Evolutionary conservation across 108 stramenopile genomes (phyloP).

Genomic region (Cyclotella choctawhatcheeana): DNA sequence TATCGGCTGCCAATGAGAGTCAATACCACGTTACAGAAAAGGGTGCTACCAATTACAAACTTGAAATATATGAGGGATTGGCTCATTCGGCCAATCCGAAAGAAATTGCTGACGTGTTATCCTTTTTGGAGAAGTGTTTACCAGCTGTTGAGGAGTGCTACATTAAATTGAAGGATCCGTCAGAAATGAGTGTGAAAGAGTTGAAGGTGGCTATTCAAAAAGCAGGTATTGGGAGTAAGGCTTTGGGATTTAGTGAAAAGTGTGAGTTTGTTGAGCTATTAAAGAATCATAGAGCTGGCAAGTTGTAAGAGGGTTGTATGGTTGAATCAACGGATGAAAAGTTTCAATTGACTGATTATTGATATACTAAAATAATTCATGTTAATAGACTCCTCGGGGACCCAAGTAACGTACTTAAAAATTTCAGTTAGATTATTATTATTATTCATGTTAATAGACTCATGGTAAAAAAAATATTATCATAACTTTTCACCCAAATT

Average conservation of each 20-base stretch:
- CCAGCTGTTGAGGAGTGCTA: constrained; percentile 70
- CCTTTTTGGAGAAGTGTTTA: constrained; percentile 71
- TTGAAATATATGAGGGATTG: constrained; percentile 79
- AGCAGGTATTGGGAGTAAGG: constrained; percentile 76
- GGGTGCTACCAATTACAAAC: constrained; percentile 75
- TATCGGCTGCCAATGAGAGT: constrained; percentile 77
- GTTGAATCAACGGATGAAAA: background rate
- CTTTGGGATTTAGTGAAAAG: constrained; percentile 94
- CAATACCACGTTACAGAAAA: constrained; percentile 48
- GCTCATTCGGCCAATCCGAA: constrained; percentile 80
- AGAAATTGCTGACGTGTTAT: constrained; percentile 69
- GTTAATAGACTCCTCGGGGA: too few species aligned
- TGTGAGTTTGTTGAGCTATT: constrained; percentile 86
- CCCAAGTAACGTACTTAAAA: too few species aligned
- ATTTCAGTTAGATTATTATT: too few species aligned
- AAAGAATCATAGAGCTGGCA: constrained; percentile 72
- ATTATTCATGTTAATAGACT: too few species aligned
- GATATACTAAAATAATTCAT: too few species aligned
- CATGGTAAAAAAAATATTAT: too few species aligned
- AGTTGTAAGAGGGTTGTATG: constrained; percentile 11
- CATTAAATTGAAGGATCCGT: constrained; percentile 76
- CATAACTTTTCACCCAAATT: too few species aligned
- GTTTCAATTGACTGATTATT: too few species aligned
- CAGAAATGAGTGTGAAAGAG: constrained; percentile 91
- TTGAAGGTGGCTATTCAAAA: constrained; percentile 90